phyloP scores from a whole-genome alignment of 352 stramenopile species.

The Thraustotheca clavata region DNA sequence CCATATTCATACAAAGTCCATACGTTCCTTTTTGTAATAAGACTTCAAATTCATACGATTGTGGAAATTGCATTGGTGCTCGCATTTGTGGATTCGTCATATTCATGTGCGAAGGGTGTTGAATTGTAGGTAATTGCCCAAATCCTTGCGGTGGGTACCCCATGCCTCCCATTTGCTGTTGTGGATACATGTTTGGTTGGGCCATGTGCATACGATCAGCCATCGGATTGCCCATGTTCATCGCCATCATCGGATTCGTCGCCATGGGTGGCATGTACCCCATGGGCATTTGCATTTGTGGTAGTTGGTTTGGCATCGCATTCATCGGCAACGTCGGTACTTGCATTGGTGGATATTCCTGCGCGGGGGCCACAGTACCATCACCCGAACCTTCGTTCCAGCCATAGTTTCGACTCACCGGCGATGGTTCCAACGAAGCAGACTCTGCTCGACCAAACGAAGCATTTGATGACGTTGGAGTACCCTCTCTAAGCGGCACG shows the following conservation, averaged over 20 bases:
- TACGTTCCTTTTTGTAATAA: conserved; percentile 80
- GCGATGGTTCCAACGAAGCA: neutral
- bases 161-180: conserved; percentile 9
- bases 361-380: neutral
- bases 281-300: conserved; percentile 14
- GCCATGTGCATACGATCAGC: neutral
- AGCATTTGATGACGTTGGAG: neutral
- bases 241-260: conserved; percentile 21
- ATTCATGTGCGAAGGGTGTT: conserved; percentile 4
- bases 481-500: neutral
- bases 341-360: conserved; percentile 8
- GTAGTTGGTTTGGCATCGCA: conserved; percentile 1
- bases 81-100: neutral
- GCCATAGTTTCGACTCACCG: neutral
- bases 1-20: conserved; percentile 88
- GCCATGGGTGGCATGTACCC: conserved; percentile 9
- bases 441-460: neutral
- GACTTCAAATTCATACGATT: conserved; percentile 70
- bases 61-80: neutral
- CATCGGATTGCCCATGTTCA: conserved; percentile 10
- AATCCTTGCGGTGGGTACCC: neutral
- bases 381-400: conserved; percentile 2
- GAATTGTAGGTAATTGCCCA: neutral
- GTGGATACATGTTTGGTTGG: neutral
- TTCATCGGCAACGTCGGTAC: neutral